Evolutionary conservation across 2,329 filamentous ascomycete species (phyloP).

Genomic region (Hymenoscyphus occultus): DNA sequence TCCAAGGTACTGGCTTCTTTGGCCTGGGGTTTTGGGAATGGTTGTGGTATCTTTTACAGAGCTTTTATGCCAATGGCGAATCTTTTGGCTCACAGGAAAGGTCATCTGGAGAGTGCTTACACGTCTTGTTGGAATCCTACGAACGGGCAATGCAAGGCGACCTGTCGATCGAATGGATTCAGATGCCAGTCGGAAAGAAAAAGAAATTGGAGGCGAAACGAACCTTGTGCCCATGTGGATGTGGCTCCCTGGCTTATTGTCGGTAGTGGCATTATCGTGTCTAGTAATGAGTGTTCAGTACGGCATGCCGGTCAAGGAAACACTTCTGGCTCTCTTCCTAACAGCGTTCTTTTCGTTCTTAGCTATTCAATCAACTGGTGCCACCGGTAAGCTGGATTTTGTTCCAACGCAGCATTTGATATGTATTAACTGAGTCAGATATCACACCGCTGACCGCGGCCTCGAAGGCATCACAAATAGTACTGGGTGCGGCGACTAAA

Average conservation of each 20-base stretch:
- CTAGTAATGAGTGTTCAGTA: conserved; percentile 7
- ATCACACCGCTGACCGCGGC: conserved; percentile 8
- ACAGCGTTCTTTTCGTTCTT: conserved; percentile 6
- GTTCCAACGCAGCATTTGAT: too few relatives aligned
- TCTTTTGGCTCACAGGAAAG: conserved; percentile 8
- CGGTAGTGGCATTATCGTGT: conserved; percentile 1
- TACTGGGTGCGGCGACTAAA: not conserved
- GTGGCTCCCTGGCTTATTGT: conserved; percentile 6
- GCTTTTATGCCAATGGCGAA: conserved; percentile 5
- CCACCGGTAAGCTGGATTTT: not conserved
- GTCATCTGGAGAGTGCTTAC: not conserved
- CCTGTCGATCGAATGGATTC: not conserved
- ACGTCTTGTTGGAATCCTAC: not conserved
- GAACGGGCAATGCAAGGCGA: not conserved
- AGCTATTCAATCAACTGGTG: conserved; percentile 9
- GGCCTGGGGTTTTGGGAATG: conserved; percentile 37
- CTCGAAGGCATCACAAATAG: conserved; percentile 3
- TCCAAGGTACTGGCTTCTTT: conserved; percentile 51
- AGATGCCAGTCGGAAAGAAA: not conserved
- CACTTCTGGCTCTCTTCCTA: conserved; percentile 3
- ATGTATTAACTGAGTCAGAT: conserved; percentile 1
- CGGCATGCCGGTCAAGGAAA: conserved; percentile 4
- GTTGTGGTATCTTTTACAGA: conserved; percentile 3
- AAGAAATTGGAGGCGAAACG: not conserved
- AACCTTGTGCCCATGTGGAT: not conserved